Evolutionary conservation across 2,329 filamentous ascomycete genomes (phyloP), one percentile per base, ranked within the genome.

Genomic region (Colletotrichum acutatum): DNA sequence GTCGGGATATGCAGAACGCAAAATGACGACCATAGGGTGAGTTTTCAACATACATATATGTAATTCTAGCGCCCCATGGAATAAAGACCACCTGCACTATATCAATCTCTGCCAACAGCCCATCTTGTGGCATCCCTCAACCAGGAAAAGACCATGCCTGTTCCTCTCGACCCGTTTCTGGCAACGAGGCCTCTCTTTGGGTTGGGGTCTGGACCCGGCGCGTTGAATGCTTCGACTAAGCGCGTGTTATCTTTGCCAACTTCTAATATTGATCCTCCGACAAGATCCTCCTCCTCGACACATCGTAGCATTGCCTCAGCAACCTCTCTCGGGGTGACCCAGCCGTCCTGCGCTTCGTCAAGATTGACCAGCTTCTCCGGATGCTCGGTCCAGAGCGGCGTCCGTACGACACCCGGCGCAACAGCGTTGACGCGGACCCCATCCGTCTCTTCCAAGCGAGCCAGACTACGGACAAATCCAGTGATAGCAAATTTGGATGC

Each of bases 321-420:
- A 0, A 86, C 84, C 56, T 83, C 83, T 1, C 83, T 74, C 0
- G 85, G 82, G 0, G 82, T 83, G 0, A 85, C 81, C 84, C 84
- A 87, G 0, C 71, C 78, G 66, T 85, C 84, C 28, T 76, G 71
- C 4, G 68, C 71, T 30, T 78, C 66, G 7, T 84, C 78, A 0
- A 87, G 72, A 49, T 80, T 79, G 19, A 76, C 76, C 22, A 86
- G 71, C 74, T 86, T 87, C 74, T 87, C 85, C 0, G 84, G 82
- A 46, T 85, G 74, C 1, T 87, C 85, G 0, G 78, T 82, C 84
- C 85, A 86, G 3, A 88, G 72, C 2, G 86, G 86, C 1, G 86
- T 87, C 8, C 79, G 76, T 0, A 87, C 83, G 1, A 86, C 63
- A 0, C 84, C 85, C 0, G 86, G 86, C 0, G 85, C 74, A 0